phyloP scores from a whole-genome alignment of 2,329 filamentous ascomycete species.

The Penicillium italicum region DNA sequence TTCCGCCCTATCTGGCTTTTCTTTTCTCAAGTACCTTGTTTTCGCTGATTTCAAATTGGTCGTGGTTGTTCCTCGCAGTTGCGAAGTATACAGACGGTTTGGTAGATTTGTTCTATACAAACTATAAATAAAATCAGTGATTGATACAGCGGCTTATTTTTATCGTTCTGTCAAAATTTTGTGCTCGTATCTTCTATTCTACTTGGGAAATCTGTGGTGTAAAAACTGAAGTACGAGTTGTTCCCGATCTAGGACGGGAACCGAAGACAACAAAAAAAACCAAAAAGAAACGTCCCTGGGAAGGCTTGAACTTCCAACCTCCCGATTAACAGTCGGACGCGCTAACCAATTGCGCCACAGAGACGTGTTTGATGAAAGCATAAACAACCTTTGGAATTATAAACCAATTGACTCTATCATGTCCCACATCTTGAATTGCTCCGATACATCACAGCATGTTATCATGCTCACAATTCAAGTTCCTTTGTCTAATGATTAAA shows the following conservation, averaged over 20 bases:
- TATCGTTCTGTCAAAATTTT: too few relatives aligned
- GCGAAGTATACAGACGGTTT: not conserved
- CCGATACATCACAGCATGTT: not conserved
- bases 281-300: conserved; percentile 32
- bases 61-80: too few relatives aligned
- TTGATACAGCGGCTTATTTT: not conserved
- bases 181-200: too few relatives aligned
- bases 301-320: conserved; percentile 43
- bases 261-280: not conserved
- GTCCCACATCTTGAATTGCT: not conserved
- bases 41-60: too few relatives aligned
- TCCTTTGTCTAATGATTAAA: not conserved
- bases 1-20: not conserved
- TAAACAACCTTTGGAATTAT: rapidly evolving
- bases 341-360: conserved; percentile 35
- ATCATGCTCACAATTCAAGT: not conserved
- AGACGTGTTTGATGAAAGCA: conserved; percentile 12
- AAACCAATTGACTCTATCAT: not conserved
- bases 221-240: not conserved
- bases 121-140: not conserved
- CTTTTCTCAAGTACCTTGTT: not conserved
- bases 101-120: not conserved
- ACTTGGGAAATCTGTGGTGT: not conserved
- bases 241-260: too few relatives aligned
- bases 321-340: conserved; percentile 35